A percentile compares a stretch with the other conserved stretches of the same genome.
These are phyloP conservation scores for Aspergillus felis DNA, from an alignment of 2,329 filamentous ascomycete species.

Conservation along the genomic window DNA sequence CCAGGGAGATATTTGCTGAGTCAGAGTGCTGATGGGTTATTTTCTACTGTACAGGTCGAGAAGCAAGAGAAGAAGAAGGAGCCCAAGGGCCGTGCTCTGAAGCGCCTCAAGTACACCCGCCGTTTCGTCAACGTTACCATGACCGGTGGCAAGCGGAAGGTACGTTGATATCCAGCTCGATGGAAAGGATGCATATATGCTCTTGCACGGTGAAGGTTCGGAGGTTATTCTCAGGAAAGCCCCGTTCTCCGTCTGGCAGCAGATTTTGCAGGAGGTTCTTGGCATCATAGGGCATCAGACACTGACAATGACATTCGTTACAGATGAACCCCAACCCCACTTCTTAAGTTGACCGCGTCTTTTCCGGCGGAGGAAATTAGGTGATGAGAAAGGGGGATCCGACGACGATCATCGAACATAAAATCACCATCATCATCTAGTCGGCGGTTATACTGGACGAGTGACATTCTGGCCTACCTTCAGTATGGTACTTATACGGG, in stretches of 20 bases:
- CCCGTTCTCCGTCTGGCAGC: background rate
- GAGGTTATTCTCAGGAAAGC: too few species aligned
- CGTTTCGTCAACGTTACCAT: slow-evolving; percentile 98
- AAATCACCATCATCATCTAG: slow-evolving; percentile 1
- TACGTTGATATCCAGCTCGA: slow-evolving; percentile 39
- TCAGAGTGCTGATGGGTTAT: slow-evolving; percentile 6
- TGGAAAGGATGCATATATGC: background rate
- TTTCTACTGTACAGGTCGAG: slow-evolving; percentile 13
- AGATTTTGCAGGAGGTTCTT: background rate
- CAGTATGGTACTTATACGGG: slow-evolving; percentile 1
- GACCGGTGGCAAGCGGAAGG: slow-evolving; percentile 98
- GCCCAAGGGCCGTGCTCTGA: slow-evolving; percentile 95
- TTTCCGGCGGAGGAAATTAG: slow-evolving; percentile 4
- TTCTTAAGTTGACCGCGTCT: slow-evolving; percentile 48
- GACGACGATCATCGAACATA: background rate
- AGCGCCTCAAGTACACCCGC: slow-evolving; percentile 93
- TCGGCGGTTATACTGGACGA: background rate
- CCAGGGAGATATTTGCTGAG: background rate
- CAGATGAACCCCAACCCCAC: slow-evolving; percentile 87
- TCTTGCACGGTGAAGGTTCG: background rate
- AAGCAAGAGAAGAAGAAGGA: slow-evolving; percentile 82
- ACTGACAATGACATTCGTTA: slow-evolving; percentile 6
- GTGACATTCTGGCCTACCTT: background rate
- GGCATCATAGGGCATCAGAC: slow-evolving; percentile 1
- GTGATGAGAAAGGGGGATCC: slow-evolving; percentile 1